Conservation (phyloP, 2,329 filamentous ascomycete species). For the Nothopassalora personata region DNA sequence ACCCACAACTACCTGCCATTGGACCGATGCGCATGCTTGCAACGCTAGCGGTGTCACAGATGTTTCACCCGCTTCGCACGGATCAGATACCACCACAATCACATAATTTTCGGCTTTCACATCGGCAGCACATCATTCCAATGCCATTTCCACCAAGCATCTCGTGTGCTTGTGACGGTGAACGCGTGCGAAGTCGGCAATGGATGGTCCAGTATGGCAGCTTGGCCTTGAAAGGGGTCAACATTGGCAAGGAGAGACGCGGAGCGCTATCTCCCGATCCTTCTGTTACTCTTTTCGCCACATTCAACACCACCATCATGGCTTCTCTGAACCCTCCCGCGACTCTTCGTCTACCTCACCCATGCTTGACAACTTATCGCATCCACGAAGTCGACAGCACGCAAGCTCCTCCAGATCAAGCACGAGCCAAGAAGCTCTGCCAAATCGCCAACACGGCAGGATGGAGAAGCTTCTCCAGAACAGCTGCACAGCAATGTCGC, state of each 20-base stretch:
- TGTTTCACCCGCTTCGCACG: too few relatives aligned
- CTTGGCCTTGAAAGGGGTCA: too few relatives aligned
- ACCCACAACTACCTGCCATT: too few relatives aligned
- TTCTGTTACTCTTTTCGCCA: too few relatives aligned
- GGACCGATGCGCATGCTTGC: neutral
- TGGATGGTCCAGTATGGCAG: neutral
- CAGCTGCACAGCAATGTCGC: conserved; percentile 37
- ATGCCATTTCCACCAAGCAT: neutral
- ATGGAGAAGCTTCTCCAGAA: conserved; percentile 19
- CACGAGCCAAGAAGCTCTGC: conserved; percentile 7
- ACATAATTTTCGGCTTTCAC: neutral
- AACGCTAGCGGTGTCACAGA: neutral
- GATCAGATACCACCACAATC: too few relatives aligned
- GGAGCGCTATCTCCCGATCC: too few relatives aligned
- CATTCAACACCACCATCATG: neutral
- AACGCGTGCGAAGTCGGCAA: neutral
- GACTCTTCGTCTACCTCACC: conserved; percentile 37
- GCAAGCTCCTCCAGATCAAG: conserved; percentile 21
- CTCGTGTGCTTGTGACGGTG: neutral
- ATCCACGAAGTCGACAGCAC: conserved; percentile 26
- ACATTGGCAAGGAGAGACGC: too few relatives aligned
- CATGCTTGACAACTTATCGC: conserved; percentile 42
- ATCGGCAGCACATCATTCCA: neutral
- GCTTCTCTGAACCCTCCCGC: conserved; percentile 5
- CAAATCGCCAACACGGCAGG: conserved; percentile 7